Evolutionary conservation across 768 basidiomycete species (phyloP), one percentile per base, ranked within the genome.

Genomic region (Tulasnella sp.): DNA sequence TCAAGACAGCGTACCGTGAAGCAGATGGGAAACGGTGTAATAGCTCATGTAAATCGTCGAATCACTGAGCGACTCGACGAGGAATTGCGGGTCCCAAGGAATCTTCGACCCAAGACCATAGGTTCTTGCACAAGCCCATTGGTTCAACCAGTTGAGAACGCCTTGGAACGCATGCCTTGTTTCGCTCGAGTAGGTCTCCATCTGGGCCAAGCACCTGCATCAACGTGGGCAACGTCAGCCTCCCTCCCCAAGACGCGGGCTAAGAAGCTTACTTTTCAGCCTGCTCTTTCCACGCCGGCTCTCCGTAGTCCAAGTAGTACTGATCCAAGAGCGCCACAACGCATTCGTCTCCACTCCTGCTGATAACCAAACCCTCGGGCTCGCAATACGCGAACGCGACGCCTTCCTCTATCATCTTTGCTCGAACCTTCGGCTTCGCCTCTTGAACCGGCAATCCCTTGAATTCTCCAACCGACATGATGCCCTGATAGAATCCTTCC

Each of bases 21-120:
- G 86, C 42, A 96, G 85, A 84, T 99, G 92, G 6, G 95, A 88
- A 67, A 99, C 90, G 5, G 98, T 98, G 85, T 99, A 99, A 86
- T 99, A 99, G 57, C 92, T 89, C 96, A 98, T 98, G 86, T 99
- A 99, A 83, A 99, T 92, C 11, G 97, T 99, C 9, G 97, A 98
- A 85, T 99, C 98, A 81, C 94, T 96, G 83, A 99, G 85, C 80
- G 94, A 95, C 85, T 99, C 98, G 69, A 99, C 96, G 83, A 99
- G 87, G 89, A 96, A 98, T 74, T 94, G 91, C 23, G 92, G 92
- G 83, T 99, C 98, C 96, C 97, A 99, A 2, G 98, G 98, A 78
- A 99, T 86, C 82, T 93, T 92, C 2, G 96, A 95, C 26, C 98
- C 98, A 81, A 99, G 87, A 76, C 98, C 98, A 83, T 96, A 99